These are phyloP conservation scores for Leishmania turanica DNA, from an alignment of 208 protist species.

Conservation along the genomic window DNA sequence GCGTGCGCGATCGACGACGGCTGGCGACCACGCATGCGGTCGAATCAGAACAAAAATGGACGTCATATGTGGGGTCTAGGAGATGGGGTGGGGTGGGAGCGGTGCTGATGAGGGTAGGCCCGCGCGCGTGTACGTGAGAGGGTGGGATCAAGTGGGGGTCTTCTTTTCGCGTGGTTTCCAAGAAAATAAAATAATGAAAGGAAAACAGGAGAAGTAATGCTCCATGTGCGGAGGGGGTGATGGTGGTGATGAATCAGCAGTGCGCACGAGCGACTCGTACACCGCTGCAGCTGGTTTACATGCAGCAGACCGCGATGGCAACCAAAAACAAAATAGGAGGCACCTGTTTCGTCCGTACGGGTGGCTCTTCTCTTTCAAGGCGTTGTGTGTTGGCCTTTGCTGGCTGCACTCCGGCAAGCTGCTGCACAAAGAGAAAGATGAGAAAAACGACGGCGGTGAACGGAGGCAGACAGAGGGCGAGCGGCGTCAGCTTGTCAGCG, in stretches of 20 bases:
- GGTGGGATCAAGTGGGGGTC: neutral
- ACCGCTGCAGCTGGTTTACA: slow-evolving; percentile 1
- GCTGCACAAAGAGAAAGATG: neutral
- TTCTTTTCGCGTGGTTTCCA: neutral
- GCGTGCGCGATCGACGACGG: neutral
- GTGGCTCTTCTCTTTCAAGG: neutral
- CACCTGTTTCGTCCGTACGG: neutral
- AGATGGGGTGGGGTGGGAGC: neutral
- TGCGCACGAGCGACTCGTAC: neutral
- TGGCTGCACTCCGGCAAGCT: neutral
- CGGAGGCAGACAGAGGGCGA: neutral
- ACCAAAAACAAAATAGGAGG: neutral
- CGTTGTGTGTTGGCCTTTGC: neutral
- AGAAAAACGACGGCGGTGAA: neutral
- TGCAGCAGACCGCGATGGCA: neutral
- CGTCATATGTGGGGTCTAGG: neutral
- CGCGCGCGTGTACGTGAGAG: neutral
- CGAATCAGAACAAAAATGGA: slow-evolving; percentile 16
- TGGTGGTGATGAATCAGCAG: neutral
- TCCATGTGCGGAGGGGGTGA: neutral
- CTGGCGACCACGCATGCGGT: slow-evolving; percentile 10
- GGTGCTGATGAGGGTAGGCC: neutral
- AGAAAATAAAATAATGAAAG: neutral
- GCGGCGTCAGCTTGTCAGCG: neutral
- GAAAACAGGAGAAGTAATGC: neutral